These are phyloP conservation scores for Wakefieldia striispora DNA, from an alignment of 768 basidiomycete species.

Conservation along the genomic window DNA sequence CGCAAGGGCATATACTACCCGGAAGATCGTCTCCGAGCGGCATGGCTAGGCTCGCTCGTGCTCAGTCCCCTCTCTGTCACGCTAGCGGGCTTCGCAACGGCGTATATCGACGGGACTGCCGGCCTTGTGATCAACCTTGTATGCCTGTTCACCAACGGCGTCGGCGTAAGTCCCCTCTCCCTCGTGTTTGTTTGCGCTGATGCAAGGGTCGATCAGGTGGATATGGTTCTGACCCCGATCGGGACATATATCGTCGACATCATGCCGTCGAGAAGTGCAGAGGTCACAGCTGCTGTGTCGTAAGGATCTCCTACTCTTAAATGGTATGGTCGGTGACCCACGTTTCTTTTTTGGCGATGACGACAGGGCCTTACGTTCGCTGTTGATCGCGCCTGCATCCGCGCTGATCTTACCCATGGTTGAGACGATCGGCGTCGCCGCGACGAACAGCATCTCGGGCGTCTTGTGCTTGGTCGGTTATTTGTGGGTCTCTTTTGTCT, in stretches of 20 bases:
- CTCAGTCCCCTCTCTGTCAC: constrained; percentile 55
- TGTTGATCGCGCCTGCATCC: constrained; percentile 15
- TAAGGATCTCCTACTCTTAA: constrained; percentile 29
- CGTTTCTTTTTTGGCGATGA: background rate
- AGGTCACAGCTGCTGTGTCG: constrained; percentile 57
- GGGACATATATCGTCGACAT: constrained; percentile 61
- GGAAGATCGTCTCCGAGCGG: constrained; percentile 63
- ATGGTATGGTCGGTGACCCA: background rate
- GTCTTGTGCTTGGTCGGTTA: constrained; percentile 49
- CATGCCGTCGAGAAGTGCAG: constrained; percentile 58
- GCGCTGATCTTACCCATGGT: constrained; percentile 40
- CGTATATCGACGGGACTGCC: constrained; percentile 45
- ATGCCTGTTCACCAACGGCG: constrained; percentile 60
- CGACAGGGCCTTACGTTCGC: constrained; percentile 21
- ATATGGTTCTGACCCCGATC: constrained; percentile 53
- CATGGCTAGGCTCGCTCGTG: constrained; percentile 43
- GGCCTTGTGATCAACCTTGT: constrained; percentile 52
- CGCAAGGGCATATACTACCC: constrained; percentile 62
- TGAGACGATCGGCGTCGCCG: constrained; percentile 47
- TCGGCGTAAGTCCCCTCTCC: constrained; percentile 47
- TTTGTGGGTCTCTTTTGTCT: constrained; percentile 40
- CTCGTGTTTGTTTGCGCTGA: background rate
- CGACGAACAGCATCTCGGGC: constrained; percentile 48
- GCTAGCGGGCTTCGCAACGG: constrained; percentile 46
- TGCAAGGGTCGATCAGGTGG: constrained; percentile 39